phyloP scores from a whole-genome alignment of 2,329 filamentous ascomycete genomes.

The Pseudogymnoascus sp. region DNA sequence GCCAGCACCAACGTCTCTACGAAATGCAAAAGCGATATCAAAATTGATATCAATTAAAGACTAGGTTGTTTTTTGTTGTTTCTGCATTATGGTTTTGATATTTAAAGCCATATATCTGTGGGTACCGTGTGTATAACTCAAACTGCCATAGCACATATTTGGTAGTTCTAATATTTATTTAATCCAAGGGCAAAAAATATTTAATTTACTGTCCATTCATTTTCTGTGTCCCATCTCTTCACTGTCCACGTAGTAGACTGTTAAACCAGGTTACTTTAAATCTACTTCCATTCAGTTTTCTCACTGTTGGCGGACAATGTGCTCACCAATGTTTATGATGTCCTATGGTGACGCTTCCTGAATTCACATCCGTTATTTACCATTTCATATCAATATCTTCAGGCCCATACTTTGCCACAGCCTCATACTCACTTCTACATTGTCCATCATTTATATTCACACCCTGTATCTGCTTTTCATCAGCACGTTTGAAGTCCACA shows the following conservation, averaged over 20 bases:
- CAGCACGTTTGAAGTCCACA: background rate
- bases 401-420: background rate
- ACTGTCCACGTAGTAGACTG: background rate
- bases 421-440: background rate
- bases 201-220: background rate
- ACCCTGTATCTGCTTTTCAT: background rate
- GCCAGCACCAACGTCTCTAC: too few species aligned
- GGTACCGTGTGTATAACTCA: background rate
- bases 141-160: background rate
- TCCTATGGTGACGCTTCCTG: background rate
- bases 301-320: background rate
- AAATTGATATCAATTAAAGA: background rate
- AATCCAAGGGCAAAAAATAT: background rate
- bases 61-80: background rate
- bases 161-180: background rate
- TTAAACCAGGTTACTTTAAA: background rate
- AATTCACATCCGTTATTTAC: background rate
- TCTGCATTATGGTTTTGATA: background rate
- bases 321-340: background rate
- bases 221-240: background rate
- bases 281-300: background rate
- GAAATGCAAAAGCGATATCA: background rate
- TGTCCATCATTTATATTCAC: background rate
- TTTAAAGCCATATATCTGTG: background rate
- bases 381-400: slow-evolving; percentile 1